Evolutionary conservation across 768 basidiomycete species (phyloP).

Genomic region (Pisolithus orientalis): DNA sequence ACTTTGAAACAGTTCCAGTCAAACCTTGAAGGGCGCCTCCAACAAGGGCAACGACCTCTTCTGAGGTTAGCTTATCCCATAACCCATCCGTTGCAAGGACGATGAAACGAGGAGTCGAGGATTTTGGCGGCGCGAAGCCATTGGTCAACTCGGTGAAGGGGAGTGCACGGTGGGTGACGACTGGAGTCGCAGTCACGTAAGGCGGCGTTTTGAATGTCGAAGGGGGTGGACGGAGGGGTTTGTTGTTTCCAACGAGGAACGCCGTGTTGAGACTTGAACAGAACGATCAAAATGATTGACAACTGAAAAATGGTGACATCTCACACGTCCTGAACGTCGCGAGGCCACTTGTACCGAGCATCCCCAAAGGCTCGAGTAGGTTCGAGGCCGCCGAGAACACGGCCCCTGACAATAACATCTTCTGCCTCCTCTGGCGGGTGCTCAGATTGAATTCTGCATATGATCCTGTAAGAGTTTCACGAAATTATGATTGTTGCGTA

Average conservation of each 20-base stretch:
- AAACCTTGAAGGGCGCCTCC: constrained; percentile 74
- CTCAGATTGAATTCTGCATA: constrained; percentile 64
- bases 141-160: constrained; percentile 35
- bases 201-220: constrained; percentile 76
- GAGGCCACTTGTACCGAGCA: constrained; percentile 84
- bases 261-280: constrained; percentile 49
- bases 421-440: constrained; percentile 73
- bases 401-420: constrained; percentile 70
- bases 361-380: constrained; percentile 86
- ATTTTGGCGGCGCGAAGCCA: constrained; percentile 12
- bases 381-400: constrained; percentile 83
- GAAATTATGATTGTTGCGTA: neutral
- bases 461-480: constrained; percentile 2
- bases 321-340: constrained; percentile 65
- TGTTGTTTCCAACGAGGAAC: constrained; percentile 59
- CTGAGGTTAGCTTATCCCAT: constrained; percentile 71
- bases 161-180: constrained; percentile 72
- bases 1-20: constrained; percentile 57
- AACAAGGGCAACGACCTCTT: constrained; percentile 83
- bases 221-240: constrained; percentile 54
- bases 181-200: constrained; percentile 84
- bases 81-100: constrained; percentile 87
- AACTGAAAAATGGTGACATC: constrained; percentile 15
- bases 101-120: constrained; percentile 56
- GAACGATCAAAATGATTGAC: neutral